Evolutionary conservation across 2,329 filamentous ascomycete species (phyloP), one percentile per base, ranked within the genome.

Genomic region (Xylariaceae sp.): DNA sequence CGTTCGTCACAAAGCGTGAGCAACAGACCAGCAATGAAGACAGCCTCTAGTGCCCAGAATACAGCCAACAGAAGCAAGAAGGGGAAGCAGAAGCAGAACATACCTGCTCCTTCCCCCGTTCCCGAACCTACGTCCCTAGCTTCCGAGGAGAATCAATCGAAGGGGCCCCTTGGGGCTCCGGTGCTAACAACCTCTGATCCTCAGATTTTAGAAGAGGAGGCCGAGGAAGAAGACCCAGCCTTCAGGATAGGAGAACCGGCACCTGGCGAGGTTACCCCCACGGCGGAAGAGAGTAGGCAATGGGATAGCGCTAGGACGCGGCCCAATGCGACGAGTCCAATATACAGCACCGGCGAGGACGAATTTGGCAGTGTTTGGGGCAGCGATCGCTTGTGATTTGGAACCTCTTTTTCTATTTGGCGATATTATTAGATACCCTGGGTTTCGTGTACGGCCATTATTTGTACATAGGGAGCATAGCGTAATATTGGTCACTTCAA

Each of bases 141-240:
- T 16, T 61, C 69, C 7, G 62, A 72, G 52, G 62, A 69, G 40
- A 54, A 62, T 19, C 67, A 72, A 44, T 65, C 67, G 18, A 57
- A 69, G 37, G 70, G 70, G 1, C 70, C 70, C 0, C 65, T 72
- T 4, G 70, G 70, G 2, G 68, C 69, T 20, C 70, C 70, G 5
- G 51, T 69, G 6, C 58, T 72, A 29, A 65, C 58, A 16, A 72
- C 70, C 3, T 63, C 61, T 4, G 70, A 71, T 6, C 70, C 70
- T 44, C 70, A 71, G 20, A 70, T 72, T 20, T 54, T 71, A 21
- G 56, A 64, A 51, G 66, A 71, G 60, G 70, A 72, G 48, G 70
- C 70, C 20, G 70, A 71, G 43, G 69, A 71, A 52, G 70, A 71
- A 20, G 67, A 68, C 10, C 42, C 63, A 2, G 62, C 62, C 1